Percentiles rank a stretch among this genome's conserved stretches.
Evolutionary conservation across 2,329 filamentous ascomycete species (phyloP).

Genomic region (Phyllosticta citribraziliensis): DNA sequence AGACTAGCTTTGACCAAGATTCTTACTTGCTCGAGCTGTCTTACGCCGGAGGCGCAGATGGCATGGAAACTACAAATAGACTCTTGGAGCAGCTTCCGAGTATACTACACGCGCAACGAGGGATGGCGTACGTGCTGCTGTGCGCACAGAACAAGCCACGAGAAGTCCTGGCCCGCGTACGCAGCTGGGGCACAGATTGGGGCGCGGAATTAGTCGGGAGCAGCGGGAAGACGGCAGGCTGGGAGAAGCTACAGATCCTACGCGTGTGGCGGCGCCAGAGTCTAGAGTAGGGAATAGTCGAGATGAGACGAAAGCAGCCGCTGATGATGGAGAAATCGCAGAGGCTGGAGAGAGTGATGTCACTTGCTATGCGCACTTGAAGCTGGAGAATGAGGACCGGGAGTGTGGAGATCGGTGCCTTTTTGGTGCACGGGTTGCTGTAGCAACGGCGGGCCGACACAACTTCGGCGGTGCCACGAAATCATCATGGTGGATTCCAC

Average conservation of each 20-base stretch:
- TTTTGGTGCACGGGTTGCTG: not conserved
- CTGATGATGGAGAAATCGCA: not conserved
- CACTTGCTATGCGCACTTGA: not conserved
- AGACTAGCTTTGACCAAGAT: conserved; percentile 59
- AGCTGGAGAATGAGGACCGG: not conserved
- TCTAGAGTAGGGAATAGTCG: not conserved
- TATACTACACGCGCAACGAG: conserved; percentile 51
- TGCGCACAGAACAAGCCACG: conserved; percentile 85
- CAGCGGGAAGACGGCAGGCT: conserved; percentile 81
- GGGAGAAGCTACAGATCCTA: conserved; percentile 88
- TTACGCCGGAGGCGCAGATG: conserved; percentile 80
- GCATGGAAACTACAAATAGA: conserved; percentile 87
- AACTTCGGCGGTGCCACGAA: not conserved
- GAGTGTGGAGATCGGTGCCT: not conserved
- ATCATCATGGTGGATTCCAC: not conserved
- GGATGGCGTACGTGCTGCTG: conserved; percentile 80
- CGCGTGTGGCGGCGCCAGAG: conserved; percentile 58
- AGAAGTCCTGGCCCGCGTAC: conserved; percentile 55
- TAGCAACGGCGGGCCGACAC: not conserved
- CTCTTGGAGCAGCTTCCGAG: conserved; percentile 60
- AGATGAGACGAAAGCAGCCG: not conserved
- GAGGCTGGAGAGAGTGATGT: not conserved
- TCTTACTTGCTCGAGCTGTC: conserved; percentile 75
- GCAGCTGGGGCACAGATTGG: conserved; percentile 55
- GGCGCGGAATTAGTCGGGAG: conserved; percentile 64